These are phyloP conservation scores for Leccinum angustisporum DNA, from an alignment of 1,284 basidiomycete genomes.

Conservation along the genomic window DNA sequence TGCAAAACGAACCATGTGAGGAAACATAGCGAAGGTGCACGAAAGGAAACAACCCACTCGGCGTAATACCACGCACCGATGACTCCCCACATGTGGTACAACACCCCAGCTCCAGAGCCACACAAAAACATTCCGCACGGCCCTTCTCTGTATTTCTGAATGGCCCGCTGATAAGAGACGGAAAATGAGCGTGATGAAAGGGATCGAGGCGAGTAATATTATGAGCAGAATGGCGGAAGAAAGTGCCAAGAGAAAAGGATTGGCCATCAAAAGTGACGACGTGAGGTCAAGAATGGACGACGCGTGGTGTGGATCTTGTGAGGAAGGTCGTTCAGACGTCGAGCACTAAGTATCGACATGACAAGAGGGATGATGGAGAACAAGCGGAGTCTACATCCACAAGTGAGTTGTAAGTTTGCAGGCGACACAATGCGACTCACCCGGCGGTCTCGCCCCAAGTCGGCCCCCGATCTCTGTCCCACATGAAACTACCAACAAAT, in stretches of 20 bases:
- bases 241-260: slow-evolving; percentile 81
- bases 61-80: slow-evolving; percentile 94
- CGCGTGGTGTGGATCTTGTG: slow-evolving; percentile 61
- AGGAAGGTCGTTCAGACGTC: slow-evolving; percentile 68
- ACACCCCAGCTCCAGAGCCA: slow-evolving; percentile 95
- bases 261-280: slow-evolving; percentile 72
- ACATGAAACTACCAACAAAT: slow-evolving; percentile 88
- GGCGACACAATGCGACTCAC: slow-evolving; percentile 40
- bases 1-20: slow-evolving; percentile 26
- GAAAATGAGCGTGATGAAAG: slow-evolving; percentile 84
- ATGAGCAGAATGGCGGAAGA: slow-evolving; percentile 44
- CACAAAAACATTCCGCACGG: slow-evolving; percentile 59
- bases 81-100: slow-evolving; percentile 74
- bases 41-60: slow-evolving; percentile 49
- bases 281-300: slow-evolving; percentile 81
- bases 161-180: slow-evolving; percentile 77
- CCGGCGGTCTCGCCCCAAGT: slow-evolving; percentile 84
- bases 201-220: slow-evolving; percentile 74
- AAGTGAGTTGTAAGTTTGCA: slow-evolving; percentile 2
- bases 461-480: slow-evolving; percentile 64
- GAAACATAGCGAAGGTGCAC: background rate
- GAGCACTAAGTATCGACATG: slow-evolving; percentile 69
- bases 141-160: slow-evolving; percentile 36
- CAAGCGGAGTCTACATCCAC: slow-evolving; percentile 58
- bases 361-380: slow-evolving; percentile 77